These are phyloP conservation scores for Nitzschia palea DNA, from an alignment of 108 stramenopile species.

Conservation along the genomic window DNA sequence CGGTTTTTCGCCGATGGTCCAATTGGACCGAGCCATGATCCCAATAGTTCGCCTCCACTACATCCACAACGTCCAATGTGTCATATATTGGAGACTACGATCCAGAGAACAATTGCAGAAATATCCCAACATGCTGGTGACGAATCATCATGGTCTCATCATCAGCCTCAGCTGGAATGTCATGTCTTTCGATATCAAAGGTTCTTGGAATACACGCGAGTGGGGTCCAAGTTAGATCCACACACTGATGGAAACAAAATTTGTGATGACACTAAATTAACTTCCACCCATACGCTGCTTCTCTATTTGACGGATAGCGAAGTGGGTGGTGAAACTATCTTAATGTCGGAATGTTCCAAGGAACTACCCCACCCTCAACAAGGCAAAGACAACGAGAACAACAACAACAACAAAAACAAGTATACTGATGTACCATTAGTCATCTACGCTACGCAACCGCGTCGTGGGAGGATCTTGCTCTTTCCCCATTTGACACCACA, in stretches of 20 bases:
- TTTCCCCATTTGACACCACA: conserved; percentile 38
- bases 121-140: no score
- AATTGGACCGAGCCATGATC: neutral
- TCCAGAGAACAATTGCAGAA: neutral
- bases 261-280: conserved; percentile 29
- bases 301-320: conserved; percentile 31
- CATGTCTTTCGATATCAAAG: conserved; percentile 30
- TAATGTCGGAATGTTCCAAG: conserved; percentile 14
- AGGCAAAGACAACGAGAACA: neutral
- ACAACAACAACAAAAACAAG: neutral
- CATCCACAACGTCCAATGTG: conserved; percentile 4
- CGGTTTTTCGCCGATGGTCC: conserved; percentile 32
- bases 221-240: conserved; percentile 23
- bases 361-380: conserved; percentile 13
- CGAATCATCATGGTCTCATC: no score
- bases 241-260: conserved; percentile 41
- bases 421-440: conserved; percentile 2
- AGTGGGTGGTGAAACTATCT: conserved; percentile 28
- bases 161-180: neutral
- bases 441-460: conserved; percentile 21
- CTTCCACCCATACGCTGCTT: conserved; percentile 34
- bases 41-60: neutral
- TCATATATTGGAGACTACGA: neutral
- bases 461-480: conserved; percentile 27
- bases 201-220: conserved; percentile 30